Evolutionary conservation across 768 basidiomycete genomes (phyloP).

Genomic region (Hygrophoropsis aurantiaca): DNA sequence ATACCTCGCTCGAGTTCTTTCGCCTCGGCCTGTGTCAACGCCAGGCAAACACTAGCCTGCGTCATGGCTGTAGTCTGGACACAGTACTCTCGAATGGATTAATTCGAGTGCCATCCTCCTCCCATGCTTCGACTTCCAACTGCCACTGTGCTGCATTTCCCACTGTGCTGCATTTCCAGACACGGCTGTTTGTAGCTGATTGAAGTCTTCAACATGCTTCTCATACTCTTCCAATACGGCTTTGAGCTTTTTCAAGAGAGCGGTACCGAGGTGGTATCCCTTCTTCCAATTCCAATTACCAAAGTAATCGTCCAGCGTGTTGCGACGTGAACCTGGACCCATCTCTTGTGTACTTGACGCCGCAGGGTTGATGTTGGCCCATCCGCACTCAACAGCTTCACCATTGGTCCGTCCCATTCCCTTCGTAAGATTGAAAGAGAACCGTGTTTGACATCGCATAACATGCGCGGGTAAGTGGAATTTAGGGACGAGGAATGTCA

Average conservation of each 20-base stretch:
- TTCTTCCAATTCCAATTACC: slow-evolving; percentile 37
- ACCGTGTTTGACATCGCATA: slow-evolving; percentile 21
- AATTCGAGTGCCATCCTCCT: slow-evolving; percentile 14
- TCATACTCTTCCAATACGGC: not conserved
- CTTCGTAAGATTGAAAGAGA: slow-evolving; percentile 25
- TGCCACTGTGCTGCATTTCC: slow-evolving; percentile 23
- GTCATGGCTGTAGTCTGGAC: slow-evolving; percentile 7
- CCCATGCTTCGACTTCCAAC: slow-evolving; percentile 17
- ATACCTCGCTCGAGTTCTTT: slow-evolving; percentile 3
- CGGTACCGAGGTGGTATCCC: slow-evolving; percentile 1
- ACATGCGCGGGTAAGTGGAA: slow-evolving; percentile 37
- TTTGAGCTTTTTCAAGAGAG: slow-evolving; percentile 1
- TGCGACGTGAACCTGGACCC: slow-evolving; percentile 28
- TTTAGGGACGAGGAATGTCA: slow-evolving; percentile 27
- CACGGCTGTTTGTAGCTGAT: not conserved
- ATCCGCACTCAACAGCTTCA: slow-evolving; percentile 34
- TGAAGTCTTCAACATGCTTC: not conserved
- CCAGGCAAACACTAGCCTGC: slow-evolving; percentile 12
- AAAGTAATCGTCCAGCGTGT: slow-evolving; percentile 34
- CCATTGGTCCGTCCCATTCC: slow-evolving; percentile 33
- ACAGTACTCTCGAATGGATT: slow-evolving; percentile 19
- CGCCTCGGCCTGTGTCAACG: slow-evolving; percentile 22
- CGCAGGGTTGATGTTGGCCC: slow-evolving; percentile 31
- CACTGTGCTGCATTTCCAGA: not conserved
- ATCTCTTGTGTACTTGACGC: slow-evolving; percentile 34